phyloP scores from a whole-genome alignment of 441 rosid genomes.

The Jatropha podagrica region DNA sequence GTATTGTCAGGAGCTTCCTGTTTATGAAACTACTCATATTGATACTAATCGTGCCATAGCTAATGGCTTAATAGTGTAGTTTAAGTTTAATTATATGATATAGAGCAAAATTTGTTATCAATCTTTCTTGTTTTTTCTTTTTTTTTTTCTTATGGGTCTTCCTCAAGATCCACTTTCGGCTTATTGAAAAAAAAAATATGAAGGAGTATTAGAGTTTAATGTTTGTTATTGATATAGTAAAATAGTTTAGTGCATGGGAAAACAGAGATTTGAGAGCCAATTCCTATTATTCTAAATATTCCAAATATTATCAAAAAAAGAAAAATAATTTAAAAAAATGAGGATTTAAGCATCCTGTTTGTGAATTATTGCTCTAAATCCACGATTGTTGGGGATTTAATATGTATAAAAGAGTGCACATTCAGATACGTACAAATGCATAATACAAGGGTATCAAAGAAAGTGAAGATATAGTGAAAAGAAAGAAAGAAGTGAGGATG shows the following conservation, averaged over 20 bases:
- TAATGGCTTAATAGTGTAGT: slow-evolving; percentile 51
- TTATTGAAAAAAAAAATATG: background rate
- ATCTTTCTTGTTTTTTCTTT: background rate
- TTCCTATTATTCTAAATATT: too few species aligned
- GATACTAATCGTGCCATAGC: slow-evolving; percentile 71
- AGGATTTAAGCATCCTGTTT: too few species aligned
- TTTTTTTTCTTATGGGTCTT: background rate
- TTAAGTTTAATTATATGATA: background rate
- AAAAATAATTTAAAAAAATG: too few species aligned
- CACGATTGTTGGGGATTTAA: slow-evolving; percentile 3
- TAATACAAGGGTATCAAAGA: too few species aligned
- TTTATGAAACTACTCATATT: slow-evolving; percentile 79
- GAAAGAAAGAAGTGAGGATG: slow-evolving; percentile 11
- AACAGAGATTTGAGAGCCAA: too few species aligned
- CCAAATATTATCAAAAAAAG: too few species aligned
- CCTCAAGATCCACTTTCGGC: background rate
- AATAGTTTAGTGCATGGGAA: too few species aligned
- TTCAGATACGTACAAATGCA: background rate
- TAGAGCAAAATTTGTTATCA: slow-evolving; percentile 1
- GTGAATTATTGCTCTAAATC: background rate
- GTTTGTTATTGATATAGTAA: too few species aligned
- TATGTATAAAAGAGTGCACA: background rate
- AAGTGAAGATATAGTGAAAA: background rate
- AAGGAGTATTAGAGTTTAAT: background rate
- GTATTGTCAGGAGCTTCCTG: slow-evolving; percentile 76